A percentile compares a stretch with the other conserved stretches of the same genome.
These are phyloP conservation scores for Fagopyrum homotropicum DNA, from an alignment of 148 eudicot species.

Conservation along the genomic window DNA sequence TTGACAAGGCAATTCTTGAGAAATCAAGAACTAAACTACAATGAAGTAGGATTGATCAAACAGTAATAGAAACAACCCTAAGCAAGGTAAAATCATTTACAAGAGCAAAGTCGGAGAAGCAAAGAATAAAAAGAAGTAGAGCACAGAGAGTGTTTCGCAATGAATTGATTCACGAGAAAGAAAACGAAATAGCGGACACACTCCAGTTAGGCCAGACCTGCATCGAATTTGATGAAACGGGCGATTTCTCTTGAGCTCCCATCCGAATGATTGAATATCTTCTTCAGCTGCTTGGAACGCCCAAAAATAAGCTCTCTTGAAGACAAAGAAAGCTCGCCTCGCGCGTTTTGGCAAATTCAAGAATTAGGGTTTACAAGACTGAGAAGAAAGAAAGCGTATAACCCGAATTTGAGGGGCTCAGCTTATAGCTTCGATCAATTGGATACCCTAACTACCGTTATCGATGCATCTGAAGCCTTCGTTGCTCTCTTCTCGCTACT, in stretches of 20 bases:
- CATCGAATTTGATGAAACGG: slow-evolving; percentile 35
- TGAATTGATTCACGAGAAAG: slow-evolving; percentile 9
- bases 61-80: slow-evolving; percentile 1
- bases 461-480: slow-evolving; percentile 18
- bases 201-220: slow-evolving; percentile 32
- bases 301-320: neutral
- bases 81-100: neutral
- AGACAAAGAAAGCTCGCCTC: neutral
- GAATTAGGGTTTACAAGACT: slow-evolving; percentile 13
- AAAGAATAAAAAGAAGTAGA: neutral
- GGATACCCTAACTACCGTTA: slow-evolving; percentile 29
- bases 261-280: slow-evolving; percentile 17
- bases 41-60: neutral
- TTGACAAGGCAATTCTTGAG: neutral
- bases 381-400: slow-evolving; percentile 8
- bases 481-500: slow-evolving; percentile 7
- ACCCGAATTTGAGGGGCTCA: neutral
- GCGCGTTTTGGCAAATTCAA: neutral
- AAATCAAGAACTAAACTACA: neutral
- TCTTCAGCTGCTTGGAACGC: neutral
- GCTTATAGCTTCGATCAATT: slow-evolving; percentile 9
- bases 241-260: slow-evolving; percentile 49
- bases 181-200: neutral
- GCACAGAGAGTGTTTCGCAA: neutral
- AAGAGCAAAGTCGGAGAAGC: neutral